A percentile compares a stretch with the other conserved stretches of the same genome.
Conservation (phyloP, 371 early-diverging fungal genomes). For the Neoconidiobolus thromboides region DNA sequence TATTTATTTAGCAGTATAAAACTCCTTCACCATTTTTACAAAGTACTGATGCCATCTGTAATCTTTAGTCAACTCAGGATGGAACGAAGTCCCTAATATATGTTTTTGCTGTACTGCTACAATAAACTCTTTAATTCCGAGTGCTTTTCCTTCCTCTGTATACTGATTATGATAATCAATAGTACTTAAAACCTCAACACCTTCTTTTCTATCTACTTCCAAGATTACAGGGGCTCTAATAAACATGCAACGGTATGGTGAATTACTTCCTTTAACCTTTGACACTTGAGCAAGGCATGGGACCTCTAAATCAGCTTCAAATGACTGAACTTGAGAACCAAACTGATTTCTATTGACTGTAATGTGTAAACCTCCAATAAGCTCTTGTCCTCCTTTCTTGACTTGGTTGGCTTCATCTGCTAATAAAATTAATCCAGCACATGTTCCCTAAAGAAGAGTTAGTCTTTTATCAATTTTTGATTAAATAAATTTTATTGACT, state of each 20-base stretch:
- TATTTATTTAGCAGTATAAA: background rate
- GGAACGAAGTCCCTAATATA: conserved; percentile 84
- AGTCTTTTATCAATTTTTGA: background rate
- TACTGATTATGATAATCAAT: conserved; percentile 22
- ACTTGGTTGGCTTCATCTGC: conserved; percentile 48
- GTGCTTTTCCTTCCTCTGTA: conserved; percentile 8
- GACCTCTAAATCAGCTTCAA: conserved; percentile 43
- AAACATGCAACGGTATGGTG: conserved; percentile 63
- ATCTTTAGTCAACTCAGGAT: conserved; percentile 82
- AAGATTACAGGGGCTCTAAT: conserved; percentile 85
- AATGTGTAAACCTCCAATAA: conserved; percentile 64
- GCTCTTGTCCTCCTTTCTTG: conserved; percentile 67
- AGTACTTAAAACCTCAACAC: conserved; percentile 46
- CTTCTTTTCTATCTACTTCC: conserved; percentile 30
- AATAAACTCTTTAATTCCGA: conserved; percentile 12
- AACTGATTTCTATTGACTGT: conserved; percentile 83
- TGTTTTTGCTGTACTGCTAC: conserved; percentile 78
- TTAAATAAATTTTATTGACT: background rate
- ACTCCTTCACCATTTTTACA: conserved; percentile 26
- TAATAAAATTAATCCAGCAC: conserved; percentile 90
- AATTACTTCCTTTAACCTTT: conserved; percentile 12
- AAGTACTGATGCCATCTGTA: conserved; percentile 73
- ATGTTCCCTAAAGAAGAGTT: conserved; percentile 45
- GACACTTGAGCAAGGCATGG: conserved; percentile 25
- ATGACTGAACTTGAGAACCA: conserved; percentile 80